Conservation (phyloP, 1,284 basidiomycete species). For the Cutaneotrichosporon daszewskae region DNA sequence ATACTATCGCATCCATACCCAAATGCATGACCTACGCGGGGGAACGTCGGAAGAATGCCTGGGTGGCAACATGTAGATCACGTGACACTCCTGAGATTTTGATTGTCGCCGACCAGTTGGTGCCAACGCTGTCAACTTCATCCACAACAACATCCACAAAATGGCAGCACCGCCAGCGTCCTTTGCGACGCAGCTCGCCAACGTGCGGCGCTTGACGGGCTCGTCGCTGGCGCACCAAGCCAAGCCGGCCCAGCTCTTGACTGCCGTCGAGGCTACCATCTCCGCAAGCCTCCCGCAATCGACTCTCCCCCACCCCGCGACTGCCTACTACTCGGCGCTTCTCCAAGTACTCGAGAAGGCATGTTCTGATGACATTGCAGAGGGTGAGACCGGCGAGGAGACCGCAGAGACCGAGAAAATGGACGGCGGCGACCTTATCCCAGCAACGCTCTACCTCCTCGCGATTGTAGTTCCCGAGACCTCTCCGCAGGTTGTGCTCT, state of each 20-base stretch:
- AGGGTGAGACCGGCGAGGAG: constrained; percentile 33
- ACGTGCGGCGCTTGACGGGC: constrained; percentile 80
- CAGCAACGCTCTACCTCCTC: constrained; percentile 84
- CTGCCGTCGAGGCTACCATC: constrained; percentile 84
- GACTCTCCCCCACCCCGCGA: constrained; percentile 67
- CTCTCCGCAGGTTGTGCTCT: constrained; percentile 48
- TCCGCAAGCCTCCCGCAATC: constrained; percentile 31
- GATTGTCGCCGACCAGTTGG: background rate
- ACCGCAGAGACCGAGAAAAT: constrained; percentile 44
- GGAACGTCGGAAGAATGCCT: too few relatives aligned
- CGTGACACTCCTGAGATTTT: constrained; percentile 9
- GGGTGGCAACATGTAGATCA: background rate
- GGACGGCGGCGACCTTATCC: constrained; percentile 70
- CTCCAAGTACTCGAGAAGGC: constrained; percentile 51
- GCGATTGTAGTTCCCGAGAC: constrained; percentile 69
- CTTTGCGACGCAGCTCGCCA: constrained; percentile 57
- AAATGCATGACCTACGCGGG: background rate
- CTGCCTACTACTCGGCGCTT: constrained; percentile 83
- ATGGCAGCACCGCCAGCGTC: constrained; percentile 18
- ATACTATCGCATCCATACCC: background rate
- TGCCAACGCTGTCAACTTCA: constrained; percentile 3
- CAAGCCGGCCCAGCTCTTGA: constrained; percentile 79
- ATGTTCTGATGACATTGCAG: constrained; percentile 33
- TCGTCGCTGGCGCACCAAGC: constrained; percentile 83
- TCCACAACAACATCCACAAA: constrained; percentile 15